phyloP scores from a whole-genome alignment of 2,329 filamentous ascomycete genomes.

The Colletotrichum trifolii region DNA sequence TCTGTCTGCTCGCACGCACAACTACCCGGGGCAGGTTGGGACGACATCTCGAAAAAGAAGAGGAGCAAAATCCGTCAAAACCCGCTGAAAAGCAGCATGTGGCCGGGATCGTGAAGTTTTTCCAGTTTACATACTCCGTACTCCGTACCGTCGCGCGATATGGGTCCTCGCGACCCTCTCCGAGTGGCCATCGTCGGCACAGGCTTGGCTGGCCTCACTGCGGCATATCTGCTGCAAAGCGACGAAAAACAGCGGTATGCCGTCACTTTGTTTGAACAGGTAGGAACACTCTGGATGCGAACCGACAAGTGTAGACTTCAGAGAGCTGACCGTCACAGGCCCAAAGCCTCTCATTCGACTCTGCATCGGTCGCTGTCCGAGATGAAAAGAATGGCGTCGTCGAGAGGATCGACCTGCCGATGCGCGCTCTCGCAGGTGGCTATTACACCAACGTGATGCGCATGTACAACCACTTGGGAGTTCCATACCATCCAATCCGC shows the following conservation, averaged over 20 bases:
- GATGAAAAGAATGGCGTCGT: slow-evolving; percentile 43
- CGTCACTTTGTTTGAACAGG: slow-evolving; percentile 52
- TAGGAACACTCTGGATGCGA: slow-evolving; percentile 28
- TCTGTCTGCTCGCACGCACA: background rate
- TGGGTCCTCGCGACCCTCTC: slow-evolving; percentile 7
- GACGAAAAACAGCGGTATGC: slow-evolving; percentile 45
- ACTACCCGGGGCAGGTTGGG: too few species aligned
- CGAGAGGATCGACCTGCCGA: slow-evolving; percentile 53
- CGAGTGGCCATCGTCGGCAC: slow-evolving; percentile 51
- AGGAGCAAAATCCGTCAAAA: background rate
- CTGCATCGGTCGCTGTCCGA: slow-evolving; percentile 50
- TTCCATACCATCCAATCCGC: slow-evolving; percentile 59
- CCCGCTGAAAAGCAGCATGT: background rate
- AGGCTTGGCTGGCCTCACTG: slow-evolving; percentile 50
- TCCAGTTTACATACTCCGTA: background rate
- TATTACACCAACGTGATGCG: slow-evolving; percentile 66
- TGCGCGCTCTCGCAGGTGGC: slow-evolving; percentile 50
- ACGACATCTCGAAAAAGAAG: too few species aligned
- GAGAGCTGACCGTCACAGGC: slow-evolving; percentile 40
- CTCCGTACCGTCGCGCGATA: background rate
- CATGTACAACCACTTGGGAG: slow-evolving; percentile 66
- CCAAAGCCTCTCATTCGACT: slow-evolving; percentile 49
- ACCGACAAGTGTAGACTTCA: background rate
- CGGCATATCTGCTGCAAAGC: slow-evolving; percentile 48
- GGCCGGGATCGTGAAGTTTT: background rate